Evolutionary conservation across 495 filamentous ascomycete genomes (phyloP).

Genomic region (Neurospora sp.): DNA sequence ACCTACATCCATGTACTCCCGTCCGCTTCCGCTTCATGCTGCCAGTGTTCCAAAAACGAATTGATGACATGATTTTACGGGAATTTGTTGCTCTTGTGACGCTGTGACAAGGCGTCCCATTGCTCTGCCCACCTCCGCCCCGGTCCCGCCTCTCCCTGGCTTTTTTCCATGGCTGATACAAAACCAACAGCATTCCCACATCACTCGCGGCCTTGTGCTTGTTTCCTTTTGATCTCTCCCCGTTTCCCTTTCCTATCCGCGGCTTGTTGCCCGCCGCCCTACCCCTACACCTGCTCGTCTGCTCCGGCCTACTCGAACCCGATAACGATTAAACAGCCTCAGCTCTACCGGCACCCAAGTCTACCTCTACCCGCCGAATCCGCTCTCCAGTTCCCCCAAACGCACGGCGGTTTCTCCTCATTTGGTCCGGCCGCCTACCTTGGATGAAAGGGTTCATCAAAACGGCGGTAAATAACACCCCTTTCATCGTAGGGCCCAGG

Average conservation of each 20-base stretch:
- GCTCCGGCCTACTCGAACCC: neutral
- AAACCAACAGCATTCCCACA: neutral
- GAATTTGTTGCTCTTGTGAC: neutral
- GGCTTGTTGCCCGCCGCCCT: neutral
- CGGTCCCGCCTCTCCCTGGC: neutral
- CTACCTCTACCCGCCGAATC: neutral
- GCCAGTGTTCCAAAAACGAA: neutral
- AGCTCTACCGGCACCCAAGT: neutral
- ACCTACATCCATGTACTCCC: neutral
- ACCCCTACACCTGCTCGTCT: neutral
- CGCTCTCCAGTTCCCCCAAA: neutral
- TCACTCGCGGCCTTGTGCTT: neutral
- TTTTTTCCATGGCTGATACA: neutral
- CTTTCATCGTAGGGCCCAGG: neutral
- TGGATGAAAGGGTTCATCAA: neutral
- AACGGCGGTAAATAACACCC: neutral
- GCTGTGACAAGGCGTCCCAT: neutral
- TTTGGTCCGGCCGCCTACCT: neutral
- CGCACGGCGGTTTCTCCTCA: neutral
- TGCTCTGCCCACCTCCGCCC: neutral
- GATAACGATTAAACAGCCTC: neutral
- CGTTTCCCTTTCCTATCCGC: neutral
- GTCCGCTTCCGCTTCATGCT: neutral
- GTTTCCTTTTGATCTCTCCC: neutral
- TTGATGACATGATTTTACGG: neutral